Conservation (phyloP, 169 alveolate genomes). For the Babesia ovis region DNA sequence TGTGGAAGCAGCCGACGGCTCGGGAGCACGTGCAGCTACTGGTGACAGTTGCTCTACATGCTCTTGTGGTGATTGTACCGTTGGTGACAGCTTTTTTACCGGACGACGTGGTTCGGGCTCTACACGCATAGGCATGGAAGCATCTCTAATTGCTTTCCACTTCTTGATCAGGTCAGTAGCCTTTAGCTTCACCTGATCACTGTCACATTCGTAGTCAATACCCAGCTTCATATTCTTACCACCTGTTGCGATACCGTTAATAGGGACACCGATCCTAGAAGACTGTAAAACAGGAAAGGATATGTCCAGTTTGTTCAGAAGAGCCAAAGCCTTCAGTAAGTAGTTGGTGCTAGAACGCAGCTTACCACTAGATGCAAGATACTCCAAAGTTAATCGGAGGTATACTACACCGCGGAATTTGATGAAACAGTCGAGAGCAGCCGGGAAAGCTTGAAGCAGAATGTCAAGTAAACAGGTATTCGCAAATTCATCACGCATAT, state of each 20-base stretch:
- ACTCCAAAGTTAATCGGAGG: constrained; percentile 31
- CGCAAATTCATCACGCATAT: constrained; percentile 57
- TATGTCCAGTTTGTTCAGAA: constrained; percentile 63
- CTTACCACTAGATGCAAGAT: constrained; percentile 41
- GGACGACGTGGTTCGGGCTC: constrained; percentile 27
- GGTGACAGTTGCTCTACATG: not conserved
- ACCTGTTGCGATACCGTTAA: constrained; percentile 64
- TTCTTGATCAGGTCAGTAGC: constrained; percentile 68
- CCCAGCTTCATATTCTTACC: constrained; percentile 47
- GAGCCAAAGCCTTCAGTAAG: constrained; percentile 56
- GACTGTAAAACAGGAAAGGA: constrained; percentile 52
- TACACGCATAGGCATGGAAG: constrained; percentile 24
- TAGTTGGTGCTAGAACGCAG: constrained; percentile 51
- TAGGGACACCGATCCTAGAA: constrained; percentile 63
- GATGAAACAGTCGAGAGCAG: constrained; percentile 55
- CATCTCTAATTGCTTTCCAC: constrained; percentile 73
- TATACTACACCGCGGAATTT: constrained; percentile 52
- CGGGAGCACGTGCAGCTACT: not conserved
- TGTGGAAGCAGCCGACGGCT: not conserved
- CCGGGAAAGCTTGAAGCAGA: constrained; percentile 61
- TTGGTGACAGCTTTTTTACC: not conserved
- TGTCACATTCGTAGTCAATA: constrained; percentile 59
- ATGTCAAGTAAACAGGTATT: constrained; percentile 56
- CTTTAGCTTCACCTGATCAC: constrained; percentile 61
- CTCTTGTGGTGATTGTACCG: not conserved